Percentiles rank a stretch among this genome's conserved stretches.
phyloP scores from a whole-genome alignment of 306 rosid species.

The Castanea crenata region DNA sequence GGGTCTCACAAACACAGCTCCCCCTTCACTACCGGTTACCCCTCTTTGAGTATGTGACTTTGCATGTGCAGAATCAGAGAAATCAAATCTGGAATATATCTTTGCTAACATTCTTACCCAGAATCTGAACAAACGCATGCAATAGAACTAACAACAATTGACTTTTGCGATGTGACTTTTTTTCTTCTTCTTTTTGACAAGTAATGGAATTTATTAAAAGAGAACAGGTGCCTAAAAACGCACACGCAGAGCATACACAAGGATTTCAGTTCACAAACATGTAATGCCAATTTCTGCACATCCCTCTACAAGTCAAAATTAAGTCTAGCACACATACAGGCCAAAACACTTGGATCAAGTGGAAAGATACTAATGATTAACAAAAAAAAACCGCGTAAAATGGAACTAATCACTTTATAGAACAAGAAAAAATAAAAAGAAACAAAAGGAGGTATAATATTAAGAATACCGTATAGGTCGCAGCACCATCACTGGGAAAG shows the following conservation, averaged over 20 bases:
- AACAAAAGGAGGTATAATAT: background rate
- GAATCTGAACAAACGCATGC: no score
- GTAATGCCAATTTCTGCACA: no score
- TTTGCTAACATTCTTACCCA: background rate
- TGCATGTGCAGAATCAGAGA: background rate
- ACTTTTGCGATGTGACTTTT: background rate
- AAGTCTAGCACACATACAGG: no score
- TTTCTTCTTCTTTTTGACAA: background rate
- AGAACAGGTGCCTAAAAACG: background rate
- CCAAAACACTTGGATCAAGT: no score
- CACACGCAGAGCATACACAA: background rate
- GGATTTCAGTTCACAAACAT: background rate
- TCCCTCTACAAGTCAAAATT: no score
- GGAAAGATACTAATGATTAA: no score
- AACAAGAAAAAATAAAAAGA: background rate
- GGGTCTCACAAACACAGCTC: background rate
- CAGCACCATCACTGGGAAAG: slow-evolving; percentile 70
- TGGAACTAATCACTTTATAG: no score
- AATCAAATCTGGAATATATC: background rate
- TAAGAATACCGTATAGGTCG: slow-evolving; percentile 64
- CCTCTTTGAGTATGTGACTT: background rate
- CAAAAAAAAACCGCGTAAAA: no score
- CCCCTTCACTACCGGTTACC: background rate
- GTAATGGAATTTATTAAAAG: background rate
- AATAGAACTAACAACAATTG: background rate